A percentile compares a stretch with the other conserved stretches of the same genome.
Evolutionary conservation across 176 grass and related monocot species (phyloP).

Genomic region (Musa acuminata): DNA sequence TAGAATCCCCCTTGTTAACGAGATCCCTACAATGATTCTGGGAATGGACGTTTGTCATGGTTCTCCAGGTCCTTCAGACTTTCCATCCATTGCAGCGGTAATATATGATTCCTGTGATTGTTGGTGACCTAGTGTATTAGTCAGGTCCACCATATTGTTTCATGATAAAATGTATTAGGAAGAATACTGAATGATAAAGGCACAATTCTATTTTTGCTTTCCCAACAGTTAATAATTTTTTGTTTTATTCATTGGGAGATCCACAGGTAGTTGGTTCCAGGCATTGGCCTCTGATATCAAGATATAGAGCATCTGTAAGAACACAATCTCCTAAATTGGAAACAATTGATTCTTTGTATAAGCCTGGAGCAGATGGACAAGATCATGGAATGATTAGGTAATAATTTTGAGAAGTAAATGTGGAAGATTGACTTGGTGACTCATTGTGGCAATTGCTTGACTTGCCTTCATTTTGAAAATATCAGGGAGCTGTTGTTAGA

Average conservation of each 20-base stretch:
- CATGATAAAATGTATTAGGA: neutral
- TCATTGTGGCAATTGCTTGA: neutral
- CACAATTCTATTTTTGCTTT: neutral
- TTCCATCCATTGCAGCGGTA: slow-evolving; percentile 82
- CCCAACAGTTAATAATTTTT: neutral
- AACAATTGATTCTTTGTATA: slow-evolving; percentile 69
- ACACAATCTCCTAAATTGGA: slow-evolving; percentile 60
- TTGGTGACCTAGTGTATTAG: neutral
- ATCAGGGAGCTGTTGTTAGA: slow-evolving; percentile 65
- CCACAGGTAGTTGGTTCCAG: slow-evolving; percentile 60
- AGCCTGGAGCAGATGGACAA: slow-evolving; percentile 39
- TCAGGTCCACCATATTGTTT: neutral
- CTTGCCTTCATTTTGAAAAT: slow-evolving; percentile 13
- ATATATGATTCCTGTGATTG: neutral
- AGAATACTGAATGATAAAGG: neutral
- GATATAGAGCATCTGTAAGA: slow-evolving; percentile 65
- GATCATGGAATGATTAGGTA: slow-evolving; percentile 56
- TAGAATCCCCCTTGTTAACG: slow-evolving; percentile 39
- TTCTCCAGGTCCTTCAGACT: slow-evolving; percentile 49
- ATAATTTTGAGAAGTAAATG: neutral
- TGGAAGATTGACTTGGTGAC: neutral
- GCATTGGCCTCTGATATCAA: slow-evolving; percentile 53
- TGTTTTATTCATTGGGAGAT: neutral
- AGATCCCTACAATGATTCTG: slow-evolving; percentile 63
- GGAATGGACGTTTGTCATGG: slow-evolving; percentile 89